Base-by-base conservation (phyloP, 805 yeast species). In the Lipomyces yamadae region DNA sequence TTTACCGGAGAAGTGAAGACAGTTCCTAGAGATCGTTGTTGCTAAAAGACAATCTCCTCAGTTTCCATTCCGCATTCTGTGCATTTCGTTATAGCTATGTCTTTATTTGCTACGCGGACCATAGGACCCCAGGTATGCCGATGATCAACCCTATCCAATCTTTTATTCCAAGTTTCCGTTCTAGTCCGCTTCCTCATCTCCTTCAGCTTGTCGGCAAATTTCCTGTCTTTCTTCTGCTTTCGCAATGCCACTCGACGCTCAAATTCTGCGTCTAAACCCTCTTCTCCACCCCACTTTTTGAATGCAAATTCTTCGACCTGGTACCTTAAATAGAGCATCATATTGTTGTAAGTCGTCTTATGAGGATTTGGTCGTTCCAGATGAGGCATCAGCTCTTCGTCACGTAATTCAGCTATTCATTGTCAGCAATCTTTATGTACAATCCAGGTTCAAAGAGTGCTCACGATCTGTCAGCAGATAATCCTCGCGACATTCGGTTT, bases 321-420 rank as follows among this genome's bases (percentile, higher is more conserved):
- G 74, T 87, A 90, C 67, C 99, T 81, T 56, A 95, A 78, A 79
- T 88, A 95, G 64, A 95, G 81, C 82, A 93, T 97, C 99, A 95
- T 95, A 74, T 95, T 84, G 60, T 92, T 89, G 78, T 87, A 95
- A 0, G 92, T 89, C 1, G 87, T 87, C 55, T 93, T 92, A 77
- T 95, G 97, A 0, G 99, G 99, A 75, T 95, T 95, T 2, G 97
- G 92, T 72, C 93, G 91, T 69, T 92, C 97, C 67, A 94, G 80
- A 69, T 95, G 85, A 10, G 89, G 89, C 67, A 95, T 81, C 32
- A 93, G 78, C 1, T 77, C 81, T 4, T 78, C 78, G 76, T 95
- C 99, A 61, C 85, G 83, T 55, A 95, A 81, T 76, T 95, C 99
- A 0, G 98, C 73, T 70, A 39, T 8, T 42, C 48, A 42, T n/a